Conservation (phyloP, 2,329 filamentous ascomycete genomes). For the Cordyceps pruinosa region DNA sequence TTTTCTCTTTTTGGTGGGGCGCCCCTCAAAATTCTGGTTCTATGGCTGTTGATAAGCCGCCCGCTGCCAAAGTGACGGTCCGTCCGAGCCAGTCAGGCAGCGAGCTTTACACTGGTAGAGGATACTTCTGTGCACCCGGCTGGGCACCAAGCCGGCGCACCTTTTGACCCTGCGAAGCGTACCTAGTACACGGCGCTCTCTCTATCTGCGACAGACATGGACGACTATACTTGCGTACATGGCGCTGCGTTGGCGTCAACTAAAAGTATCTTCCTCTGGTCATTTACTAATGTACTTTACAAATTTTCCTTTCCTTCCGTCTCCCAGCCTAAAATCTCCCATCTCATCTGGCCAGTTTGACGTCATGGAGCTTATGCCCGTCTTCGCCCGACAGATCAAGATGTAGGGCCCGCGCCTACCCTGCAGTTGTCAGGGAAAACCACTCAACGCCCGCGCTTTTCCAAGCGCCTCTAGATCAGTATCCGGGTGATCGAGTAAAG, state of each 20-base stretch:
- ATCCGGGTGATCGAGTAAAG: neutral
- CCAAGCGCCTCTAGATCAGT: neutral
- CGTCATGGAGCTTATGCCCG: slow-evolving; percentile 4
- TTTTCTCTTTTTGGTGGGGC: slow-evolving; percentile 34
- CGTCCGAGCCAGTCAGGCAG: slow-evolving; percentile 11
- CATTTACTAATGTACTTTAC: neutral
- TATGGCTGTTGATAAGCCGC: slow-evolving; percentile 7
- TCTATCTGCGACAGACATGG: neutral
- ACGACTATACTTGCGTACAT: neutral
- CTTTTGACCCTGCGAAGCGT: neutral
- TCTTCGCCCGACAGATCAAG: neutral
- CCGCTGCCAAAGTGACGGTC: neutral
- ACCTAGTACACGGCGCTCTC: neutral
- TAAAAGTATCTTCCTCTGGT: neutral
- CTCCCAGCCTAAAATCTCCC: neutral
- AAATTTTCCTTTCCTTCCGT: neutral
- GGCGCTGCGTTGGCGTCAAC: neutral
- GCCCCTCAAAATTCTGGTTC: slow-evolving; percentile 23
- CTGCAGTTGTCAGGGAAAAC: neutral
- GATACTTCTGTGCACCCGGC: neutral
- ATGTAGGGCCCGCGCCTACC: neutral
- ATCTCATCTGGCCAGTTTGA: neutral
- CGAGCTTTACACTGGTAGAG: neutral
- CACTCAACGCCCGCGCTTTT: neutral
- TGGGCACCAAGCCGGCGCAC: neutral